Conservation (phyloP, 2,329 filamentous ascomycete genomes). For the Talaromyces sp. region DNA sequence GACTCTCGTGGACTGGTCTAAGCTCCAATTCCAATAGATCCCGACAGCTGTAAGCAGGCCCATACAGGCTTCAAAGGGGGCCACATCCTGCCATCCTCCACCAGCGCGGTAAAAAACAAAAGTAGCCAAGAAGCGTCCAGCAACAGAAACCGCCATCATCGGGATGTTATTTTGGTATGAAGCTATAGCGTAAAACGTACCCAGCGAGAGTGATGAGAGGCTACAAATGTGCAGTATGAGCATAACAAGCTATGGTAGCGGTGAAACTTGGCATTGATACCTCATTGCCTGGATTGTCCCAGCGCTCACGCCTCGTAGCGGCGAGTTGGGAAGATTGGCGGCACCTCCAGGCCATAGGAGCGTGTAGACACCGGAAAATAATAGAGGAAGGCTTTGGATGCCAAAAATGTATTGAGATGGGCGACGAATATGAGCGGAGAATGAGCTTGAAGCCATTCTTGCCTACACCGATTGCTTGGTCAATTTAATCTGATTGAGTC, state of each 20-base stretch:
- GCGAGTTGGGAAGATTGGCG: constrained; percentile 10
- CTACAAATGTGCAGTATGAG: constrained; percentile 2
- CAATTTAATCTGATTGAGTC: too few species aligned
- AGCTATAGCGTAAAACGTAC: constrained; percentile 13
- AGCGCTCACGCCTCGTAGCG: constrained; percentile 10
- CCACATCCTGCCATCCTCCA: constrained; percentile 12
- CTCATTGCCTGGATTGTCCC: constrained; percentile 15
- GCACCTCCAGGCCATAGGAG: constrained; percentile 12
- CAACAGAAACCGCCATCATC: constrained; percentile 13
- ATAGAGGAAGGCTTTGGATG: constrained; percentile 13
- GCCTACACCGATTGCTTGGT: too few species aligned
- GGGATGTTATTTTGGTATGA: constrained; percentile 17
- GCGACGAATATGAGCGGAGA: too few species aligned
- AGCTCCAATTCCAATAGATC: constrained; percentile 11
- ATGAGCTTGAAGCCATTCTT: too few species aligned
- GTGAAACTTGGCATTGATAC: not conserved
- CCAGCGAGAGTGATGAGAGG: constrained; percentile 14
- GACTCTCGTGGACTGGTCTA: not conserved
- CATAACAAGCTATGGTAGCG: not conserved
- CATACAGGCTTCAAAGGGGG: constrained; percentile 16
- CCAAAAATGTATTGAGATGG: constrained; percentile 12
- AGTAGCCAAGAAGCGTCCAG: constrained; percentile 13
- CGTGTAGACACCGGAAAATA: constrained; percentile 13
- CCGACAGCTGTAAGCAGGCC: constrained; percentile 12
- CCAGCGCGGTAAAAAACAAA: constrained; percentile 12